phyloP scores from a whole-genome alignment of 306 rosid species.

The Fragaria iinumae region DNA sequence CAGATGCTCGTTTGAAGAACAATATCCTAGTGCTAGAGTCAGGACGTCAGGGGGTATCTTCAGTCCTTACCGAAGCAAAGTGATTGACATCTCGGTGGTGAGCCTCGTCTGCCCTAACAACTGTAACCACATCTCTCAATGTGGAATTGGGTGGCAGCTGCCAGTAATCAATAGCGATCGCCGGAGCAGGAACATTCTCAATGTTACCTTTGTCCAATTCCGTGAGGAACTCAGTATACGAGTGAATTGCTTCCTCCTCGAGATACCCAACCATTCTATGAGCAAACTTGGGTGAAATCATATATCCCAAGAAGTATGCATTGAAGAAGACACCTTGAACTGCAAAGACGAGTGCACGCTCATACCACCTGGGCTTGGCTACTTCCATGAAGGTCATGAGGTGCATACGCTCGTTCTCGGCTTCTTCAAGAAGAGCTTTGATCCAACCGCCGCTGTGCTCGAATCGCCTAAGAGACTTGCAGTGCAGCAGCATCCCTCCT shows the following conservation, averaged over 20 bases:
- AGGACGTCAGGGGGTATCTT: neutral
- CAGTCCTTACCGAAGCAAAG: constrained; percentile 59
- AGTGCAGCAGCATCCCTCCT: constrained; percentile 66
- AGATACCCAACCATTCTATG: constrained; percentile 85
- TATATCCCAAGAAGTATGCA: constrained; percentile 63
- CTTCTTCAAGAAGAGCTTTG: constrained; percentile 66
- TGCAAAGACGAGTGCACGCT: constrained; percentile 59
- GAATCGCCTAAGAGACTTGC: constrained; percentile 57
- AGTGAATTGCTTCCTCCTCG: constrained; percentile 77
- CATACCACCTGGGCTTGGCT: constrained; percentile 65
- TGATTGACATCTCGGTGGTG: constrained; percentile 84
- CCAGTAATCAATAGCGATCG: constrained; percentile 79
- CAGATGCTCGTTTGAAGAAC: neutral
- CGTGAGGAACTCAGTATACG: constrained; percentile 74
- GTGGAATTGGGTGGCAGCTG: constrained; percentile 56
- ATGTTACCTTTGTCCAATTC: constrained; percentile 69
- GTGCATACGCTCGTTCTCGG: constrained; percentile 86
- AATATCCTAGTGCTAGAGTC: neutral
- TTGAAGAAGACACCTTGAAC: constrained; percentile 80
- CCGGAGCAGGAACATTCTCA: constrained; percentile 67
- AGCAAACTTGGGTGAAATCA: constrained; percentile 65
- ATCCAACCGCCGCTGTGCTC: constrained; percentile 88
- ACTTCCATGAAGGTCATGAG: constrained; percentile 85
- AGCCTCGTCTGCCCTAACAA: constrained; percentile 75
- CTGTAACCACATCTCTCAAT: constrained; percentile 60